phyloP scores from a whole-genome alignment of 768 basidiomycete genomes.

The Kwoniella sp. region DNA sequence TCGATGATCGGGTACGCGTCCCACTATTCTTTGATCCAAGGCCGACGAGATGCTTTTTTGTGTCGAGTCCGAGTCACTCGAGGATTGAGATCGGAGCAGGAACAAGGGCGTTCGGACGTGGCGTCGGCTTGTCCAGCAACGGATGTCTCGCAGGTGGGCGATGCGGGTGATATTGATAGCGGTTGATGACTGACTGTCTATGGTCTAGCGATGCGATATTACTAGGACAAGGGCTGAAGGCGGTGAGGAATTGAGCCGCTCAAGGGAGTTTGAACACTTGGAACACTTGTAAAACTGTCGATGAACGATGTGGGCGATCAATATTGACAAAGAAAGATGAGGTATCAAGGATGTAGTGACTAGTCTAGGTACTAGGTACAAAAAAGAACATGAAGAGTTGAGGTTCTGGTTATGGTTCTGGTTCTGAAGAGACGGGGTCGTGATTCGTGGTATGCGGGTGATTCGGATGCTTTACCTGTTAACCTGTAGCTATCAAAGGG shows the following conservation, averaged over 20 bases:
- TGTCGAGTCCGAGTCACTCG: not conserved
- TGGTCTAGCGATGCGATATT: not conserved
- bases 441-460: not conserved
- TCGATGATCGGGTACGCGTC: too few relatives aligned
- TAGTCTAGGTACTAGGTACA: slow-evolving; percentile 1
- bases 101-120: not conserved
- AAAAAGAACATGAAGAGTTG: slow-evolving; percentile 3
- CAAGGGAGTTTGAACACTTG: too few relatives aligned
- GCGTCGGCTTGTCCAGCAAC: not conserved
- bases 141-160: too few relatives aligned
- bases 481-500: not conserved
- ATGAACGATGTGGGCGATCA: not conserved
- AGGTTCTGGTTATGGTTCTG: not conserved
- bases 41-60: too few relatives aligned
- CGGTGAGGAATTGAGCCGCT: too few relatives aligned
- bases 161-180: too few relatives aligned
- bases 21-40: too few relatives aligned
- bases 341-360: not conserved
- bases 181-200: too few relatives aligned
- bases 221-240: too few relatives aligned
- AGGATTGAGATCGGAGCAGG: not conserved
- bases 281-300: not conserved
- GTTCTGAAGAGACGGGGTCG: too few relatives aligned
- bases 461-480: slow-evolving; percentile 1
- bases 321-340: not conserved